Evolutionary conservation across 768 basidiomycete species (phyloP).

Genomic region (Suillus lakei): DNA sequence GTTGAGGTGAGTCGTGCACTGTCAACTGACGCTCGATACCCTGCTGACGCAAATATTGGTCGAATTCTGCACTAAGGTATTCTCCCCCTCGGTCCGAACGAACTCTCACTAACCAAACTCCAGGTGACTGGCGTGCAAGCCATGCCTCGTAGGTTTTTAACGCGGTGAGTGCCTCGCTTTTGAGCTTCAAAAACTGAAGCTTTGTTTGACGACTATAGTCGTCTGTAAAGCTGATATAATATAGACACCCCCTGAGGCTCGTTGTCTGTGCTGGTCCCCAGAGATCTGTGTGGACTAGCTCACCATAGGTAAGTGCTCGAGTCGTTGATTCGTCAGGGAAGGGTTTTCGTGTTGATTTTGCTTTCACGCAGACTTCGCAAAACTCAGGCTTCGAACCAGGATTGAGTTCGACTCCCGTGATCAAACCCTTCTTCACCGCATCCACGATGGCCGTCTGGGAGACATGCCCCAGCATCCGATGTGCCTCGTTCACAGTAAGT

Average conservation of each 20-base stretch:
- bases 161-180: conserved; percentile 31
- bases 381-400: background rate
- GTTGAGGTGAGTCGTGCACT: conserved; percentile 35
- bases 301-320: background rate
- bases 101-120: background rate
- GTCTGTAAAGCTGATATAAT: conserved; percentile 43
- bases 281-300: conserved; percentile 8
- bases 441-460: background rate
- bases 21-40: conserved; percentile 38
- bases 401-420: no score
- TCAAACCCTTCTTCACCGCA: no score
- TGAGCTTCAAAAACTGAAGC: conserved; percentile 30
- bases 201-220: conserved; percentile 31
- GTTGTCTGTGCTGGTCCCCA: conserved; percentile 3
- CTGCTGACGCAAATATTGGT: conserved; percentile 14
- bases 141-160: conserved; percentile 32
- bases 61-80: conserved; percentile 28
- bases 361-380: conserved; percentile 31
- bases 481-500: background rate
- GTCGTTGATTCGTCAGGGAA: conserved; percentile 21
- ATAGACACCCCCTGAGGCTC: conserved; percentile 27
- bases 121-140: background rate
- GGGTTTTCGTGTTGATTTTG: conserved; percentile 26
- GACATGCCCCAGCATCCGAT: background rate
- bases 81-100: conserved; percentile 33